These are phyloP conservation scores for Volvox reticuliferus DNA, from an alignment of 139 green algal species.

Conservation along the genomic window DNA sequence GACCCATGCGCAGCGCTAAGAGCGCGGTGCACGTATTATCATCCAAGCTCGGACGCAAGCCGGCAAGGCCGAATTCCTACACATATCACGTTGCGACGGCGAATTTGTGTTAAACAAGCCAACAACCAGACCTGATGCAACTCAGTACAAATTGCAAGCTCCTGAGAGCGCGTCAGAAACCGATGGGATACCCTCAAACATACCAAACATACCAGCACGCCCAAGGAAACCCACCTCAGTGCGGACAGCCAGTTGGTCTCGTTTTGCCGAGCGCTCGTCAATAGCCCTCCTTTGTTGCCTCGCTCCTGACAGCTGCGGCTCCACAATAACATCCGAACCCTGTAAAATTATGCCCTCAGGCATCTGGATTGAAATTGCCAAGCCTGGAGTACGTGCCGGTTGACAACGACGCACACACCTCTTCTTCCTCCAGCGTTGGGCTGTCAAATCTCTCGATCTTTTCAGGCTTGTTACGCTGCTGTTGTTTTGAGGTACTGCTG, in stretches of 20 bases:
- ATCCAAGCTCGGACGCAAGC: constrained; percentile 1
- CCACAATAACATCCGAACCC: background rate
- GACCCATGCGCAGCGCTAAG: background rate
- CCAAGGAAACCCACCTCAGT: background rate
- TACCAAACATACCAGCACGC: background rate
- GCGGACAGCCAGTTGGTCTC: too few relatives aligned
- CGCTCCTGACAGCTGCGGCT: background rate
- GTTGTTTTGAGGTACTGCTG: constrained; percentile 6
- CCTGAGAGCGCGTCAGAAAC: background rate
- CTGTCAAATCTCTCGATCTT: background rate
- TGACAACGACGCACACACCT: background rate
- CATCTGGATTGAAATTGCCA: too few relatives aligned
- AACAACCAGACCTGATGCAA: too few relatives aligned
- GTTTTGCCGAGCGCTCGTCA: background rate
- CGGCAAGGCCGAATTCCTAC: constrained; percentile 1
- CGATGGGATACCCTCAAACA: background rate
- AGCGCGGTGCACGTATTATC: constrained; percentile 5
- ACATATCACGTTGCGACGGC: background rate
- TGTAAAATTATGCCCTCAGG: background rate
- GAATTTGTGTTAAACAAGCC: too few relatives aligned
- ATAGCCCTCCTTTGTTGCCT: constrained; percentile 3
- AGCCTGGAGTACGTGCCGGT: too few relatives aligned
- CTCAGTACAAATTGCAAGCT: too few relatives aligned
- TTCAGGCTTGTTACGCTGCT: constrained; percentile 1
- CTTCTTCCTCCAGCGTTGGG: background rate